Evolutionary conservation across 1,284 basidiomycete genomes (phyloP), one percentile per base, ranked within the genome.

Genomic region (Boletus holoroseus): DNA sequence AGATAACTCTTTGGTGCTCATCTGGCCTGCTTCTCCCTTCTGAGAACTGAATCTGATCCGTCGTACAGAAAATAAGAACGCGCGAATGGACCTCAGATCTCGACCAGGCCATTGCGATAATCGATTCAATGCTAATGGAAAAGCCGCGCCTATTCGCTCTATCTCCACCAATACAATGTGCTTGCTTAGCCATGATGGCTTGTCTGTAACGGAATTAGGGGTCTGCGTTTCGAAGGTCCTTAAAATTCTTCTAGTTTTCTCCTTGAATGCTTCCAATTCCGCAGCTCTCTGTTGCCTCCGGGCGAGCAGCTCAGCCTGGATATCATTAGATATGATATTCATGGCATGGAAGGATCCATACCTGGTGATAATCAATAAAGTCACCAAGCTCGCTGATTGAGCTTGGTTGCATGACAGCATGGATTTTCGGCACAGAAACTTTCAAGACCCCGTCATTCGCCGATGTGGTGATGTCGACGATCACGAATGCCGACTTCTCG

Each of bases 381-480:
- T 95, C 93, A 13, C 86, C 88, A 11, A 95, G 72, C 62, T 94
- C 89, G 30, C 86, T 85, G 45, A 95, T 83, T 0, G 93, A 93
- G 53, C 88, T 89, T 15, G 93, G 85, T 66, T 94, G 91, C 85
- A 94, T 85, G 41, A 94, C 88, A 0, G 92, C 91, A 63, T 95
- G 91, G 6, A 91, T 82, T 64, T 87, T 88, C 6, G 79, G 80
- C 22, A 94, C 68, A 1, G 70, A 68, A 27, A 93, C 55, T 37
- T 81, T 73, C 15, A 88, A 61, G 26, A 66, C 57, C 38, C 76
- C 76, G 38, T 68, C 69, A n/a, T 57, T 51, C 5, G 64, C 59
- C 5, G 54, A 61, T 2, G 66, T 57, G 15, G 61, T 57, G 58
- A 91, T 75, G 60, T 94, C 88, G 41, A 94, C 75, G 20, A 82